Base-by-base conservation (phyloP, 805 yeast species). In the Kodamaea restingae region DNA sequence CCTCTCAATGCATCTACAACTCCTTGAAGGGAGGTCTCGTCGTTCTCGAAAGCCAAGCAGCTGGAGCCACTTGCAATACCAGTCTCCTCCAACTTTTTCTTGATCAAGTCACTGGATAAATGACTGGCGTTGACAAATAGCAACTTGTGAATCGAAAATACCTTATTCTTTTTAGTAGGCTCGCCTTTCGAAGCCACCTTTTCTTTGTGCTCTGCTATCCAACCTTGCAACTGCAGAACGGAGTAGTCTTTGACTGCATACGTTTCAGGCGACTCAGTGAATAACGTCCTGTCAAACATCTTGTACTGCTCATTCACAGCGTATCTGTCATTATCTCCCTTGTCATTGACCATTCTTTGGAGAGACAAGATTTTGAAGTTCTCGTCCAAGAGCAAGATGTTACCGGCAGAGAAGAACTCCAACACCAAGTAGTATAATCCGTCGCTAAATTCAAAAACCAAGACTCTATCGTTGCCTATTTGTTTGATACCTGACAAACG, bases 341-440 rank as follows among this genome's bases (percentile, higher is more conserved):
- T 76, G 39, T 84, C 95, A 24, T 77, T 77, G 7, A 88, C 96
- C 15, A 83, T 65, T 60, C 97, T 77, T 55, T 84, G 90, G 20
- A 88, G 63, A 0, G 91, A 70, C 51, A 88, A 50, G 36, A 90
- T 88, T 50, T 75, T 80, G 43, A 70, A 60, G 15, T 81, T 73
- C 20, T 77, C 72, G 58, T 91, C 95, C 45, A 91, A 67, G 15
- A 91, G 67, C 14, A 91, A 66, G 39, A 91, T 76, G 55, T 91
- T 91, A 18, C 98, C 98, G 2, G 96, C 96, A 55, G 96, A 85
- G 65, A 90, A 91, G 53, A 91, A 91, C 60, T 91, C 98, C 38
- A 91, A 61, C 0, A 87, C 95, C 47, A 91, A 64, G 50, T 84
- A 82, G 53, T 65, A 80, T 38, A 76, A 52, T 2, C 96, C 96